These are phyloP conservation scores for Suhomyces sp. DNA, from an alignment of 805 yeast species.

Conservation along the genomic window DNA sequence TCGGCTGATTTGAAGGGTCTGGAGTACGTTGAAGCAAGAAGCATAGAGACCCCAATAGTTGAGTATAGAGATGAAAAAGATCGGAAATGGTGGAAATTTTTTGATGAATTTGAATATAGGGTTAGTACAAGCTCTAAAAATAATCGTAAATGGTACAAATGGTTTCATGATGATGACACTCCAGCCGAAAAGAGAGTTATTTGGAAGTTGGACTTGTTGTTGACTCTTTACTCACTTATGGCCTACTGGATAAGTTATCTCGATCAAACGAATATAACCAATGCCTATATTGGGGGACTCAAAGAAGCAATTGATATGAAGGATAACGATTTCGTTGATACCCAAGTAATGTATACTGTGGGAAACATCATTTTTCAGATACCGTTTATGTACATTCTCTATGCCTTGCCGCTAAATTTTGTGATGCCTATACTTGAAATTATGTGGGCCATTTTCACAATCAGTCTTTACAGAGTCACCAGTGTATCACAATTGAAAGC, in stretches of 20 bases:
- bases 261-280: constrained; percentile 22
- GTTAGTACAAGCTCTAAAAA: constrained; percentile 9
- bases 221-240: constrained; percentile 22
- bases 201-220: constrained; percentile 22
- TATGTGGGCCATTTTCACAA: constrained; percentile 19
- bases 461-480: constrained; percentile 15
- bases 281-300: constrained; percentile 22
- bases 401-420: constrained; percentile 20
- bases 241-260: constrained; percentile 25
- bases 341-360: constrained; percentile 19
- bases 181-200: constrained; percentile 23
- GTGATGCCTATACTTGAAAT: constrained; percentile 19
- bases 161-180: constrained; percentile 27
- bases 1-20: constrained; percentile 28
- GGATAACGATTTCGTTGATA: constrained; percentile 21
- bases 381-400: constrained; percentile 22
- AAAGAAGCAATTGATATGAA: constrained; percentile 17
- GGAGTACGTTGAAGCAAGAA: constrained; percentile 28
- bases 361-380: constrained; percentile 23
- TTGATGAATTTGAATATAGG: constrained; percentile 35
- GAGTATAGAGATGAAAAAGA: constrained; percentile 53
- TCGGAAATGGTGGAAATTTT: constrained; percentile 48
- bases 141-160: constrained; percentile 22
- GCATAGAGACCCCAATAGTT: constrained; percentile 17
- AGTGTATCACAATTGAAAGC: constrained; percentile 18